Conservation (phyloP, 495 filamentous ascomycete genomes). For the Penicillium bovifimosum region DNA sequence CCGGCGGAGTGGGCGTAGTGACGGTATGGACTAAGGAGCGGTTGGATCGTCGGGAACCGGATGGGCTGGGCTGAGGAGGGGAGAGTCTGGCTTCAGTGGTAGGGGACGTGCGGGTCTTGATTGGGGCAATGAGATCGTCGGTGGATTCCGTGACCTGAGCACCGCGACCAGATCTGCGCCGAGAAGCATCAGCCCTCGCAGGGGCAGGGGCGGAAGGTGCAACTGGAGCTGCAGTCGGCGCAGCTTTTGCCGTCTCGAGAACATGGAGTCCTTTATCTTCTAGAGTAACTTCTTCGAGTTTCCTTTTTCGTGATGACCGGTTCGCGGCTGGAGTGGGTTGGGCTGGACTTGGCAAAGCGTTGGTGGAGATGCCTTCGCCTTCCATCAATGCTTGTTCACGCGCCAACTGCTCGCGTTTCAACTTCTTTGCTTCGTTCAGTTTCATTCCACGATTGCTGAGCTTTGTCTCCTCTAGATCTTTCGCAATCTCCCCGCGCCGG, state of each 20-base stretch:
- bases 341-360: slow-evolving; percentile 4
- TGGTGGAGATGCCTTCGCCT: slow-evolving; percentile 15
- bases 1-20: slow-evolving; percentile 31
- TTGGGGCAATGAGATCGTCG: slow-evolving; percentile 10
- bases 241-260: not conserved
- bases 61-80: slow-evolving; percentile 25
- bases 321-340: slow-evolving; percentile 13
- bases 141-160: slow-evolving; percentile 41
- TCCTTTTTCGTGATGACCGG: slow-evolving; percentile 27
- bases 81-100: slow-evolving; percentile 18
- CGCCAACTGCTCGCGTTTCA: slow-evolving; percentile 68
- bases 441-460: slow-evolving; percentile 85
- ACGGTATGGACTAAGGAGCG: slow-evolving; percentile 11
- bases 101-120: slow-evolving; percentile 9
- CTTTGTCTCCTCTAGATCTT: slow-evolving; percentile 41
- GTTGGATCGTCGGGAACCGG: slow-evolving; percentile 24
- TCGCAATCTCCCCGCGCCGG: slow-evolving; percentile 44
- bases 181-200: slow-evolving; percentile 3
- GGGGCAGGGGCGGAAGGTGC: not conserved
- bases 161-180: slow-evolving; percentile 29
- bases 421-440: slow-evolving; percentile 85
- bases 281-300: slow-evolving; percentile 15
- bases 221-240: not conserved
- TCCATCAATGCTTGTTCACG: slow-evolving; percentile 54
- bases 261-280: not conserved